Evolutionary conservation across 2,329 filamentous ascomycete genomes (phyloP), one percentile per base, ranked within the genome.

Genomic region (Furcasterigmium sp.): DNA sequence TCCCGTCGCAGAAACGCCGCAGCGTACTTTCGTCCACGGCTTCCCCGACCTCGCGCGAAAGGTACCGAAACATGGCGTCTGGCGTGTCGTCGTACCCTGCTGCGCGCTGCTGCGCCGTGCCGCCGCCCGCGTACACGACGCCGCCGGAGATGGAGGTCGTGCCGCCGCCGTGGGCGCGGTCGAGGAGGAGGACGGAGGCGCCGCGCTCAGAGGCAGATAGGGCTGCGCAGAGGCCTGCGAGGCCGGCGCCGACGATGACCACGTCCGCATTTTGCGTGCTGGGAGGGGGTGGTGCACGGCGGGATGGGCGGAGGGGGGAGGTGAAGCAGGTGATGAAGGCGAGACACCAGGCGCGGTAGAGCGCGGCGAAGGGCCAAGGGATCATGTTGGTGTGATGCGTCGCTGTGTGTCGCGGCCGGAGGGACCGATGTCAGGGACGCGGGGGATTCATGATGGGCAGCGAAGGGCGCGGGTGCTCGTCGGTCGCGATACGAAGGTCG

Each of bases 91-190:
- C 21, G 37, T 42, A 42, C 14, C 44, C 42, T 18, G 46, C 49
- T 8, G 40, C 44, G 21, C 20, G 29, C 41, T 51, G 48, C 36
- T 48, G 46, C 19, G 9, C 19, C 15, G 48, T 51, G 8, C 48
- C 48, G 15, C 48, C 48, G 25, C 48, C 48, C 14, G 48, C 48
- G 28, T 50, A 50, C 20, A 48, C 37, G 15, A 50, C 43, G 32
- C 48, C 48, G 18, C 46, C 48, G 1, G 48, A 51, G 18, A 51
- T 40, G 23, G 46, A 46, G 1, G 44, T 42, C 9, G 39, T 30
- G 29, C 39, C 39, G 28, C 39, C 39, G 14, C 39, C 39, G 18
- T 42, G 38, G 15, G 35, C 42, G 23, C 37, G 28, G 21, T 47
- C 47, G 32, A 49, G 42, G 2, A 49, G 17, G 20, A 48, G 11